Percentiles rank a stretch among this genome's conserved stretches.
These are phyloP conservation scores for Dillenia turbinata DNA, from an alignment of 164 flowering plant species.

Conservation along the genomic window DNA sequence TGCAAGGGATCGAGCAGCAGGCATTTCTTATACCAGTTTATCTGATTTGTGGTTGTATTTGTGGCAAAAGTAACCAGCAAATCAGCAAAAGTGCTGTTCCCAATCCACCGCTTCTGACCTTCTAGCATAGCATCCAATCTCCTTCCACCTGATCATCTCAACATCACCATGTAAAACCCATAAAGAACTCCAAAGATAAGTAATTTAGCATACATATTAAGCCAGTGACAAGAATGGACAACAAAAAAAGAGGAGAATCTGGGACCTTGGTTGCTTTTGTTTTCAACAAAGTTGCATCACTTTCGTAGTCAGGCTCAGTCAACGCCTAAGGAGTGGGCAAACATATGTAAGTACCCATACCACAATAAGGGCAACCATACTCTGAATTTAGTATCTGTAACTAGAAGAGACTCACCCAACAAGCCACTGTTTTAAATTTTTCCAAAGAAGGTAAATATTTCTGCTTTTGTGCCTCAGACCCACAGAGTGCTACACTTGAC, in stretches of 20 bases:
- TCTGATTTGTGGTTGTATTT: slow-evolving; percentile 74
- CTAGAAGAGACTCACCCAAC: slow-evolving; percentile 66
- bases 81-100: slow-evolving; percentile 97
- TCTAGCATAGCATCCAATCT: slow-evolving; percentile 86
- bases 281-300: slow-evolving; percentile 85
- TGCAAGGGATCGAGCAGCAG: no score
- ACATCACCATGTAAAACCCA: not conserved
- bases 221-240: not conserved
- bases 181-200: not conserved
- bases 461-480: slow-evolving; percentile 88
- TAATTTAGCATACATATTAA: not conserved
- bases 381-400: not conserved
- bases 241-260: not conserved
- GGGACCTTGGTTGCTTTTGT: slow-evolving; percentile 86
- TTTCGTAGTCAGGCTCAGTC: slow-evolving; percentile 93
- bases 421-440: slow-evolving; percentile 50
- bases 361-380: not conserved
- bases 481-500: slow-evolving; percentile 64
- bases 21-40: slow-evolving; percentile 63
- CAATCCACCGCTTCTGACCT: slow-evolving; percentile 98
- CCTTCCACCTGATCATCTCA: slow-evolving; percentile 62
- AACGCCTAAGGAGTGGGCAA: slow-evolving; percentile 41
- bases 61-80: slow-evolving; percentile 78
- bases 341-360: not conserved
- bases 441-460: slow-evolving; percentile 89